Evolutionary conservation across 2,329 filamentous ascomycete genomes (phyloP).

Genomic region (Ophiocordyceps robertsii): DNA sequence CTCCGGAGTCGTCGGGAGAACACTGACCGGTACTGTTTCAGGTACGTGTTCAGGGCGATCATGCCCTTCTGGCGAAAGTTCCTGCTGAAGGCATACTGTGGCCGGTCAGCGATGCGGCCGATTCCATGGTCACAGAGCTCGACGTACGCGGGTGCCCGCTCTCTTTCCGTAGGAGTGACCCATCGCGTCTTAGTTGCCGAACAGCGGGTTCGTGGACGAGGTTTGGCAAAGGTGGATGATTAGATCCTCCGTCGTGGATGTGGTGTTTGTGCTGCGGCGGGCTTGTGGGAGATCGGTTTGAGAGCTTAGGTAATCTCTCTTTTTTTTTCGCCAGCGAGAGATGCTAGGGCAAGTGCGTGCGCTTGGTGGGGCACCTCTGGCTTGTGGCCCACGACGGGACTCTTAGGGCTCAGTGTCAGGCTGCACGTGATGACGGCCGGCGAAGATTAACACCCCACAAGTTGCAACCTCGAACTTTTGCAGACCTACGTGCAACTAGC

Average conservation of each 20-base stretch:
- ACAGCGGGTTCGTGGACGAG: slow-evolving; percentile 26
- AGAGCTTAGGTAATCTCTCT: slow-evolving; percentile 22
- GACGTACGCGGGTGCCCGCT: slow-evolving; percentile 69
- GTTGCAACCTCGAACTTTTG: slow-evolving; percentile 19
- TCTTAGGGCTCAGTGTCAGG: slow-evolving; percentile 18
- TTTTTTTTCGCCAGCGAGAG: slow-evolving; percentile 11
- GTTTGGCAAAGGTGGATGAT: slow-evolving; percentile 21
- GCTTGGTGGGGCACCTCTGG: neutral
- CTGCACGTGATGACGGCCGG: slow-evolving; percentile 14
- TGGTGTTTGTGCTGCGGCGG: slow-evolving; percentile 23
- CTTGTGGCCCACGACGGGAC: neutral
- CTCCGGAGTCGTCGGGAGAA: slow-evolving; percentile 2
- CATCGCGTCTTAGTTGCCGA: slow-evolving; percentile 50
- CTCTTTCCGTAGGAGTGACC: slow-evolving; percentile 81
- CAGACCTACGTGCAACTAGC: slow-evolving; percentile 15
- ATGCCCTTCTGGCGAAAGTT: slow-evolving; percentile 91
- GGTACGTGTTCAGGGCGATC: slow-evolving; percentile 89
- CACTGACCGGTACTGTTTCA: slow-evolving; percentile 73
- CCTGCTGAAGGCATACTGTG: slow-evolving; percentile 80
- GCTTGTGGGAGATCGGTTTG: slow-evolving; percentile 19
- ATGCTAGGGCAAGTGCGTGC: slow-evolving; percentile 19
- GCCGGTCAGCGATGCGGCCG: slow-evolving; percentile 16
- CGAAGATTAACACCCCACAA: slow-evolving; percentile 21
- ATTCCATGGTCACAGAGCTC: slow-evolving; percentile 4
- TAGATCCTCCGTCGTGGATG: slow-evolving; percentile 16